Evolutionary conservation across 768 basidiomycete species (phyloP).

Genomic region (Lactarius indigo): DNA sequence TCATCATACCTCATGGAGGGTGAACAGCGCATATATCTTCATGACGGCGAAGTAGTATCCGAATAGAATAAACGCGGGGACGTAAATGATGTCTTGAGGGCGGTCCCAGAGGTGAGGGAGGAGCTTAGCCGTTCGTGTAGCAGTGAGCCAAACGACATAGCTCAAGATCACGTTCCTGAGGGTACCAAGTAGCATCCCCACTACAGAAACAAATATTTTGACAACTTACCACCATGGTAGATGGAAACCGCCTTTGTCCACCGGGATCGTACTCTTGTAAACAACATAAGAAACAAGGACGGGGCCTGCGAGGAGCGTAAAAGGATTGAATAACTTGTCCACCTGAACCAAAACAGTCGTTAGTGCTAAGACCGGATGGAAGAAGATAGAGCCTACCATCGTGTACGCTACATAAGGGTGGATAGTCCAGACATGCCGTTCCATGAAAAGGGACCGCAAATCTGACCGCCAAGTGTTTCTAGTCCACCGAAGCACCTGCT

Average conservation of each 20-base stretch:
- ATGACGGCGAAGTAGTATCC: conserved; percentile 95
- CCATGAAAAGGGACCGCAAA: conserved; percentile 83
- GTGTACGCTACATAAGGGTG: conserved; percentile 84
- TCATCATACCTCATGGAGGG: conserved; percentile 75
- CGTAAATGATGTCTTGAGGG: conserved; percentile 56
- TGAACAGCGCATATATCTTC: conserved; percentile 89
- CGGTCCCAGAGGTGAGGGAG: conserved; percentile 56
- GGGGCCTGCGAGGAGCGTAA: conserved; percentile 84
- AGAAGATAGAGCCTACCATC: conserved; percentile 52
- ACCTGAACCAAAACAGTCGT: conserved; percentile 43
- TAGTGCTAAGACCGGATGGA: conserved; percentile 11
- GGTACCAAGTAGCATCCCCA: not conserved
- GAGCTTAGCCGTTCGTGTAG: conserved; percentile 72
- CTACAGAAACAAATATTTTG: not conserved
- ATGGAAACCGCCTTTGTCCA: conserved; percentile 71
- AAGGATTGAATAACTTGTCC: conserved; percentile 81
- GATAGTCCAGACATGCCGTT: conserved; percentile 80
- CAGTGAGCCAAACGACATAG: conserved; percentile 67
- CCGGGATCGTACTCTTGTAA: conserved; percentile 71
- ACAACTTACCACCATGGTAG: conserved; percentile 72
- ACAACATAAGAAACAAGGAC: conserved; percentile 71
- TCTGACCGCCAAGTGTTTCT: conserved; percentile 93
- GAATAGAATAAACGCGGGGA: conserved; percentile 70
- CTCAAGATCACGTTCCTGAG: conserved; percentile 64
- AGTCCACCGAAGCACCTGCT: conserved; percentile 92